Conservation (phyloP, 1,284 basidiomycete genomes). For the Phlebopus sp. region DNA sequence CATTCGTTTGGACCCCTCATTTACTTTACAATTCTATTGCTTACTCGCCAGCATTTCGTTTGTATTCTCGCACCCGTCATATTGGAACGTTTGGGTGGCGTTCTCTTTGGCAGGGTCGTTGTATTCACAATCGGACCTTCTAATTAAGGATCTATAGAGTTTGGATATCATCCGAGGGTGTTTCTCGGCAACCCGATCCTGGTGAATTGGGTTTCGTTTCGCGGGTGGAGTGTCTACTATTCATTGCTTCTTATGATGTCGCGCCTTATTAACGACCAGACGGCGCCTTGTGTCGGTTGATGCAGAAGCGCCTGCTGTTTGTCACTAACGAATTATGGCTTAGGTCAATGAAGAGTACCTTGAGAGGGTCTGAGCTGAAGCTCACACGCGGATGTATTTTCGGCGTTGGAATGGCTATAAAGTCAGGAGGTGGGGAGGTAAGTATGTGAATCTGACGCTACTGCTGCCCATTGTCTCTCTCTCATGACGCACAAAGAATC, state of each 20-base stretch:
- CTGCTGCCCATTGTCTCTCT: background rate
- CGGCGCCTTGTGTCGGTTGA: too few relatives aligned
- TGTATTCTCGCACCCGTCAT: constrained; percentile 6
- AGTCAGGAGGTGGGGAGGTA: background rate
- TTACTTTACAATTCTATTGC: constrained; percentile 31
- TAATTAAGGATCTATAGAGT: constrained; percentile 20
- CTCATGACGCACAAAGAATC: background rate
- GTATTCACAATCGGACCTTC: constrained; percentile 22
- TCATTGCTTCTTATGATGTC: too few relatives aligned
- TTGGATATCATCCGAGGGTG: constrained; percentile 10
- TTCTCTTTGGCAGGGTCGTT: constrained; percentile 22
- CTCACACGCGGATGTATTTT: background rate
- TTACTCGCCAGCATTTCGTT: constrained; percentile 16
- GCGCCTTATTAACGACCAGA: too few relatives aligned
- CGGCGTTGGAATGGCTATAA: background rate
- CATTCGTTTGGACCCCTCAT: constrained; percentile 20
- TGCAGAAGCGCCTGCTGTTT: too few relatives aligned
- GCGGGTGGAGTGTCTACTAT: too few relatives aligned
- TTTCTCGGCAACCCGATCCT: too few relatives aligned
- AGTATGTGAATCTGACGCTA: background rate
- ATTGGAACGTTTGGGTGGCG: constrained; percentile 11
- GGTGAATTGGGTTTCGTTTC: too few relatives aligned
- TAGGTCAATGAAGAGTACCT: background rate
- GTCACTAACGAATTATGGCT: background rate
- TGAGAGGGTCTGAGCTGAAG: background rate